These are phyloP conservation scores for Trichoderma parareesei DNA, from an alignment of 495 filamentous ascomycete genomes.

Conservation along the genomic window DNA sequence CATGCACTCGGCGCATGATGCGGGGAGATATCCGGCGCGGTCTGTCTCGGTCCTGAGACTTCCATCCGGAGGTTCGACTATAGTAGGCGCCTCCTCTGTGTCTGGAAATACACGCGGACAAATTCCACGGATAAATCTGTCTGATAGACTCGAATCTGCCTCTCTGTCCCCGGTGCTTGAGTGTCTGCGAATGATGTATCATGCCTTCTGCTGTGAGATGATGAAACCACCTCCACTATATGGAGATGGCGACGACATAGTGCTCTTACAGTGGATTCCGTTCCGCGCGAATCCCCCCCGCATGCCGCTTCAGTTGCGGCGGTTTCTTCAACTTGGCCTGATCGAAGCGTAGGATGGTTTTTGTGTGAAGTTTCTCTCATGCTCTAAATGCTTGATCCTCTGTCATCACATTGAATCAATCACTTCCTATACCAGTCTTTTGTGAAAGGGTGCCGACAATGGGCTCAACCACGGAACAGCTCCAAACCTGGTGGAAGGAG, in stretches of 20 bases:
- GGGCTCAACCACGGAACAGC: neutral
- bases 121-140: neutral
- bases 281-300: neutral
- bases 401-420: neutral
- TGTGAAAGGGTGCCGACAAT: neutral
- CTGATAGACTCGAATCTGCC: neutral
- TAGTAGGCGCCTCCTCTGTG: too few species aligned
- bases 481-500: conserved; percentile 32
- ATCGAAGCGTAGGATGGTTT: neutral
- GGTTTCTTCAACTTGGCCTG: neutral
- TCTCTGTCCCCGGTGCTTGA: neutral
- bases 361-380: neutral
- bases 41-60: neutral
- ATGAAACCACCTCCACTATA: conserved; percentile 2
- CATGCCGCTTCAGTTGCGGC: neutral
- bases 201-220: neutral
- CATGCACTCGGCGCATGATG: neutral
- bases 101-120: too few species aligned
- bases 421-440: neutral
- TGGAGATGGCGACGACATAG: neutral
- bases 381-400: neutral
- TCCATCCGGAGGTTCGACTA: too few species aligned
- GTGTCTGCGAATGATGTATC: neutral
- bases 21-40: conserved; percentile 5
- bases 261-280: neutral